These are phyloP conservation scores for Pseudevernia furfuracea DNA, from an alignment of 495 filamentous ascomycete species.

Conservation along the genomic window DNA sequence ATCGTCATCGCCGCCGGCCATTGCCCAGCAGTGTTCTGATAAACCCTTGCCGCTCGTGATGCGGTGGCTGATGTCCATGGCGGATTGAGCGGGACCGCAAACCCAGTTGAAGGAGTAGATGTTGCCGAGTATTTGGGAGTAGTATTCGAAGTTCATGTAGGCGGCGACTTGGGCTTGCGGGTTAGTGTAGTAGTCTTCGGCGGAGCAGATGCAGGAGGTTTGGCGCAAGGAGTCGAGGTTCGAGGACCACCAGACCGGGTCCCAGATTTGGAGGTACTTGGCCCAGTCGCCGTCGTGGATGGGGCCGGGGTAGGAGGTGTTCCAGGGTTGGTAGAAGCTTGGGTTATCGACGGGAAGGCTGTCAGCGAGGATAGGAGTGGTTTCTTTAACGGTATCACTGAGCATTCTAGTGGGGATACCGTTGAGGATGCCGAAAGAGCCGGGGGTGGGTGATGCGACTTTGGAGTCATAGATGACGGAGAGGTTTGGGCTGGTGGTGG, in stretches of 20 bases:
- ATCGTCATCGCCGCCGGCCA: not conserved
- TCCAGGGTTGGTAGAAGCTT: not conserved
- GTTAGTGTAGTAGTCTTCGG: not conserved
- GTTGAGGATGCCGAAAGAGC: not conserved
- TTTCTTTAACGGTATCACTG: not conserved
- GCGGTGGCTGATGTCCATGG: not conserved
- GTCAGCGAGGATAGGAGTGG: not conserved
- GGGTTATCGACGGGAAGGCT: not conserved
- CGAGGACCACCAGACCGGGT: not conserved
- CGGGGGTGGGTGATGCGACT: not conserved
- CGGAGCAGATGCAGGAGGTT: constrained; percentile 1
- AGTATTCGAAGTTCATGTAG: not conserved
- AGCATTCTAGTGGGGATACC: not conserved
- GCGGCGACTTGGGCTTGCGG: not conserved
- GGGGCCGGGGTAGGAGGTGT: constrained; percentile 1
- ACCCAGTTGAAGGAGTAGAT: not conserved
- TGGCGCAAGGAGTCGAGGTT: constrained; percentile 7
- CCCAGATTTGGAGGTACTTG: constrained; percentile 2
- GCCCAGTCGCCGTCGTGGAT: constrained; percentile 3
- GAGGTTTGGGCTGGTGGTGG: not conserved
- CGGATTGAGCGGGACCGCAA: not conserved
- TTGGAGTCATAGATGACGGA: not conserved
- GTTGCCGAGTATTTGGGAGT: not conserved
- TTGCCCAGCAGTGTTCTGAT: not conserved
- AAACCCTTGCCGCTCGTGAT: not conserved